Evolutionary conservation across 139 green algal genomes (phyloP).

Genomic region (Coccomyxa sp.): DNA sequence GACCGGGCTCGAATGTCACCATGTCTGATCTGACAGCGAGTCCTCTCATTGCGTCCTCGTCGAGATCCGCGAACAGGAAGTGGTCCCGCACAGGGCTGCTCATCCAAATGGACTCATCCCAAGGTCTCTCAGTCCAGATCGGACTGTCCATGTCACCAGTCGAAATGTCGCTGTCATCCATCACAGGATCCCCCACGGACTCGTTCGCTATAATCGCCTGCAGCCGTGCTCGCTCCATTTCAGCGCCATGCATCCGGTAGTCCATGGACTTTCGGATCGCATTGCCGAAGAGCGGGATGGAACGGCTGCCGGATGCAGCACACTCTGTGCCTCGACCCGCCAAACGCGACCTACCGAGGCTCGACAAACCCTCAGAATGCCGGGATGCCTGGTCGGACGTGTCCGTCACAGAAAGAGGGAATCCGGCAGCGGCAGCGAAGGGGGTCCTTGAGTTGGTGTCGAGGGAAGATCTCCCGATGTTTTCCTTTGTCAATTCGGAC

Average conservation of each 20-base stretch:
- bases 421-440: background rate
- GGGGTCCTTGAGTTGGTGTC: background rate
- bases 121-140: background rate
- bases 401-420: background rate
- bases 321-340: background rate
- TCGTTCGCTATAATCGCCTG: background rate
- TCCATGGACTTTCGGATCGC: background rate
- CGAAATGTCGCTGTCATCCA: background rate
- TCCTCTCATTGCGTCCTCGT: background rate
- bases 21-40: background rate
- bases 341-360: background rate
- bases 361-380: background rate
- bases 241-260: background rate
- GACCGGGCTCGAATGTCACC: background rate
- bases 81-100: background rate
- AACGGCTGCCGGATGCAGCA: background rate
- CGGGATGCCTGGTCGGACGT: background rate
- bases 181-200: background rate
- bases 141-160: background rate
- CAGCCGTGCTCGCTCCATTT: background rate
- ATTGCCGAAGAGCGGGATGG: background rate
- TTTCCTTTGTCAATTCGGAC: background rate
- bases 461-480: background rate
- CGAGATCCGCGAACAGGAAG: background rate
- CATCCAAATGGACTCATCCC: background rate